Conservation (phyloP, 352 stramenopile genomes). For the Detonula confervacea region DNA sequence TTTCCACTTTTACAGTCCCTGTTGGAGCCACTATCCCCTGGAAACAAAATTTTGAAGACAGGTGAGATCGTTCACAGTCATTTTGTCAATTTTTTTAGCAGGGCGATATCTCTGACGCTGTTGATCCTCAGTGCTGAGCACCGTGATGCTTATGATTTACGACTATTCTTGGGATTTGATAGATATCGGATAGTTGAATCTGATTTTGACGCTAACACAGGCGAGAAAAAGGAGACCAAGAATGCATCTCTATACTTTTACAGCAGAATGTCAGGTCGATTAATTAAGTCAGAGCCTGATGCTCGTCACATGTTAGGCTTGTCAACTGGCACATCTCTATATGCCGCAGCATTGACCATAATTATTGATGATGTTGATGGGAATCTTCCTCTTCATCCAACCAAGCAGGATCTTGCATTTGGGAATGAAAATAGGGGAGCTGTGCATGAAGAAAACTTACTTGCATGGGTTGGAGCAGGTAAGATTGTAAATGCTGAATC, state of each 20-base stretch:
- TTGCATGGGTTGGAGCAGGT: slow-evolving; percentile 12
- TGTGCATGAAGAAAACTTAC: slow-evolving; percentile 22
- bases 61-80: neutral
- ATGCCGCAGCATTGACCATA: slow-evolving; percentile 36
- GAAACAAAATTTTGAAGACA: slow-evolving; percentile 4
- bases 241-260: slow-evolving; percentile 38
- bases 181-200: neutral
- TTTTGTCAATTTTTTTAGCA: neutral
- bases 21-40: slow-evolving; percentile 10
- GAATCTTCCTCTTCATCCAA: slow-evolving; percentile 28
- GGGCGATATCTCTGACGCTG: neutral
- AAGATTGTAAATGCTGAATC: neutral
- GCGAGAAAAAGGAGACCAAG: slow-evolving; percentile 1
- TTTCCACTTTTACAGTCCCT: slow-evolving; percentile 42
- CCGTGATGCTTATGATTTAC: slow-evolving; percentile 1
- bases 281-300: slow-evolving; percentile 56
- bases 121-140: neutral
- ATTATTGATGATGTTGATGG: slow-evolving; percentile 54
- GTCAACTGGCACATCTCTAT: neutral
- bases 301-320: slow-evolving; percentile 9
- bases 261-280: slow-evolving; percentile 36
- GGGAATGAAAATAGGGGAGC: slow-evolving; percentile 6
- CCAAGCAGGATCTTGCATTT: slow-evolving; percentile 51
- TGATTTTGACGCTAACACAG: slow-evolving; percentile 19
- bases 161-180: slow-evolving; percentile 3